Evolutionary conservation across 2,329 filamentous ascomycete species (phyloP).

Genomic region (Microcyclospora pomicola): DNA sequence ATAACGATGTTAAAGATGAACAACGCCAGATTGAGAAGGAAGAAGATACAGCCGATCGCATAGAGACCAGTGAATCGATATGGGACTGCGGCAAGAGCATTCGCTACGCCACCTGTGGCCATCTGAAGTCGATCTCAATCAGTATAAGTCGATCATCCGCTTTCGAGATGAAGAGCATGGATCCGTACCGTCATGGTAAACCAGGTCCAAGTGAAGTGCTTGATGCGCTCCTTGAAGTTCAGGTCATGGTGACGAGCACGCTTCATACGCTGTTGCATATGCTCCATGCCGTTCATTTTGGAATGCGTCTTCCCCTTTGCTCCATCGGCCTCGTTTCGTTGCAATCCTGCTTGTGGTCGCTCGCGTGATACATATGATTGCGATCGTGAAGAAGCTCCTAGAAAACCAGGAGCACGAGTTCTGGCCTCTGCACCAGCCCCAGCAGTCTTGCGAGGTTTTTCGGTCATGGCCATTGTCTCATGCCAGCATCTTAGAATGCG

Average conservation of each 20-base stretch:
- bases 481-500: too few relatives aligned
- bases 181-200: constrained; percentile 39
- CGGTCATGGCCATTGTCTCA: too few relatives aligned
- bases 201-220: constrained; percentile 63
- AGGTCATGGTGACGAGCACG: constrained; percentile 20
- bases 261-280: not conserved
- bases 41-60: constrained; percentile 34
- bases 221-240: constrained; percentile 41
- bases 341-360: too few relatives aligned
- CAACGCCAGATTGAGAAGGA: constrained; percentile 38
- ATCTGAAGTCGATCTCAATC: constrained; percentile 42
- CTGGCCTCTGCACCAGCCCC: too few relatives aligned
- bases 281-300: too few relatives aligned
- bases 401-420: too few relatives aligned
- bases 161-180: not conserved
- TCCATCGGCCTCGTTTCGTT: too few relatives aligned
- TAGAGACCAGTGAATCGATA: constrained; percentile 33
- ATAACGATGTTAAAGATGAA: constrained; percentile 59
- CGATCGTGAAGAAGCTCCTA: too few relatives aligned
- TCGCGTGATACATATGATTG: too few relatives aligned
- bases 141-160: not conserved
- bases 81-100: constrained; percentile 37
- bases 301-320: too few relatives aligned
- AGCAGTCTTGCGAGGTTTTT: too few relatives aligned
- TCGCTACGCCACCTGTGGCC: constrained; percentile 39